Evolutionary conservation across 139 green algal genomes (phyloP), one percentile per base, ranked within the genome.

Genomic region (Pedinophyceae sp.): DNA sequence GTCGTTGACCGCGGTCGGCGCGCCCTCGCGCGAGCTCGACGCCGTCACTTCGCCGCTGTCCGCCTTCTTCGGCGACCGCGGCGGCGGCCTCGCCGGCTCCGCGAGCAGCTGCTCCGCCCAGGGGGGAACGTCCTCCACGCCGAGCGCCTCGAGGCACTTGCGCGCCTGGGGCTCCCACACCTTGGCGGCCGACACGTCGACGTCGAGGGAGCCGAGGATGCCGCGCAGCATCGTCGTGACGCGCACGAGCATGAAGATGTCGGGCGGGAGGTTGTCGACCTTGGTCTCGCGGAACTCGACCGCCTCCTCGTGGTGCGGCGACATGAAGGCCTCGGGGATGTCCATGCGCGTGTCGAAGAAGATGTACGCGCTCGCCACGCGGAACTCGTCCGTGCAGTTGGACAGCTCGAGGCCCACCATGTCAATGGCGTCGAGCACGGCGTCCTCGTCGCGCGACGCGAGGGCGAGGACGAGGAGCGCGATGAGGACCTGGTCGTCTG

Each of bases 181-280:
- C 43, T 59, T 30, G 13, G 66, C 58, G 1, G 62, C 57, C 10
- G 57, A 70, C 13, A 79, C 45, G 47, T 75, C 67, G 27, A 72
- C 61, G 2, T 27, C 3, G 43, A 79, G 62, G 13, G 40, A 59
- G 15, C 50, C 51, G 24, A 79, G 56, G 29, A 79, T 47, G 25
- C 71, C 71, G 0, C 71, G 56, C 38, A 79, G 60, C 17, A 79
- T 51, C 15, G 71, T 75, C 55, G 75, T 66, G 46, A 65, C 58
- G 6, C 71, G 63, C 63, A 79, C 67, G 57, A 75, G 67, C 67
- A 79, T 75, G 64, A 79, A 79, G 26, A 79, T 54, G 55, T 75
- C 71, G 18, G 55, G 58, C 1, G 67, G 71, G 41, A 76, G 57
- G 0, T 27, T 22, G 1, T 58, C 58, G 54, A 72, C 60, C 5